phyloP scores from a whole-genome alignment of 441 rosid species.

The Erodium texanum region DNA sequence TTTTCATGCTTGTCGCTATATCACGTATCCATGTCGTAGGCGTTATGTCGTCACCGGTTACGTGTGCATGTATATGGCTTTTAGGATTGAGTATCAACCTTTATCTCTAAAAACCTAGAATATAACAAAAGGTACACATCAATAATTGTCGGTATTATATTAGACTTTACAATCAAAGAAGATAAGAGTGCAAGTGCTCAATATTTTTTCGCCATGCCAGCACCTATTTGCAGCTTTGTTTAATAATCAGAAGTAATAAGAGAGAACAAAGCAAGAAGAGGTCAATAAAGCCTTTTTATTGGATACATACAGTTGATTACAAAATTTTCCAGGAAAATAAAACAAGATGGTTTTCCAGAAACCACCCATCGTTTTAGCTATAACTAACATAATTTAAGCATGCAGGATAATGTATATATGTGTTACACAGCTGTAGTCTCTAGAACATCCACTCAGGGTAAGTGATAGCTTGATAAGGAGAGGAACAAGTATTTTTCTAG shows the following conservation, averaged over 20 bases:
- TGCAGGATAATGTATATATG: background rate
- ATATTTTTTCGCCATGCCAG: background rate
- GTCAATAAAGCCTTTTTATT: too few relatives aligned
- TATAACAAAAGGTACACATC: background rate
- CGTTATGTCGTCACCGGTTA: too few relatives aligned
- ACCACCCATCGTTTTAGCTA: background rate
- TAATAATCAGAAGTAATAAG: background rate
- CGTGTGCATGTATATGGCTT: too few relatives aligned
- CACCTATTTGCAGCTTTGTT: background rate
- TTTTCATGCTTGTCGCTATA: too few relatives aligned
- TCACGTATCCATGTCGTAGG: too few relatives aligned
- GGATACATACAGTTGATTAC: background rate
- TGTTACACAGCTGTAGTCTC: background rate
- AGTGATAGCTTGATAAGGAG: background rate
- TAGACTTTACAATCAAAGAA: too few relatives aligned
- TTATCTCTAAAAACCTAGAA: background rate
- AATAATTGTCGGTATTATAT: background rate
- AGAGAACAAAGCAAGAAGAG: too few relatives aligned
- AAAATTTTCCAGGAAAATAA: background rate
- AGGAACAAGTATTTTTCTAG: background rate
- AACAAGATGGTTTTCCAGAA: background rate
- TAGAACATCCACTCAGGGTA: background rate
- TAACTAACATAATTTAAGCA: too few relatives aligned
- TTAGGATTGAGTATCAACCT: background rate
- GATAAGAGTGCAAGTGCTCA: background rate